Conservation (phyloP, 371 early-diverging fungal genomes). For the Mucor sp. region DNA sequence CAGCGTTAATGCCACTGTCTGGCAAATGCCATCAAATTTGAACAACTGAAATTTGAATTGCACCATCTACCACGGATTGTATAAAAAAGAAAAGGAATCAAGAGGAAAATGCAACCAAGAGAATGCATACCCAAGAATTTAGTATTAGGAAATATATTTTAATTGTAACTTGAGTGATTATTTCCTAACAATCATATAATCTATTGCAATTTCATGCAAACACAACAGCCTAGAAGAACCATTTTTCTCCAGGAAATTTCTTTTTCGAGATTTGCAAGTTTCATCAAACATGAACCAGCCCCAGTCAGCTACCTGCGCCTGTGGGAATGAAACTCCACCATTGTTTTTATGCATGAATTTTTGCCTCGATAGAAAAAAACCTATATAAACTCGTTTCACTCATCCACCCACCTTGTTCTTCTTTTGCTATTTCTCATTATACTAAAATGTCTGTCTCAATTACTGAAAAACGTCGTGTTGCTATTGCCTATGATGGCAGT, state of each 20-base stretch:
- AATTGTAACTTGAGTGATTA: not conserved
- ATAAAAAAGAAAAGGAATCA: not conserved
- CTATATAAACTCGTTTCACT: not conserved
- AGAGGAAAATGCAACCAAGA: constrained; percentile 3
- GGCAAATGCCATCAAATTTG: constrained; percentile 85
- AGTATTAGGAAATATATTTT: not conserved
- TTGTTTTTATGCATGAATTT: not conserved
- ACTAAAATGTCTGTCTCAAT: constrained; percentile 40
- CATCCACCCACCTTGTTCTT: not conserved
- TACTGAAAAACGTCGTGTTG: constrained; percentile 50
- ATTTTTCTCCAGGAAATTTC: constrained; percentile 2
- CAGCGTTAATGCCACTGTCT: constrained; percentile 75
- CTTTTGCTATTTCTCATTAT: not conserved
- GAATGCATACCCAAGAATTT: not conserved
- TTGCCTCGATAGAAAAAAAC: not conserved
- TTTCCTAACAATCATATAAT: not conserved
- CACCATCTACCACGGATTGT: constrained; percentile 9
- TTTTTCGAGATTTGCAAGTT: not conserved
- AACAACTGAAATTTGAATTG: constrained; percentile 30
- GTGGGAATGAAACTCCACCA: not conserved
- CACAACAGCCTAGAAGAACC: not conserved
- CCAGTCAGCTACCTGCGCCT: not conserved
- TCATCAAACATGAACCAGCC: not conserved
- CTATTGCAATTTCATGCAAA: not conserved
- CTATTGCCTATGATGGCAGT: constrained; percentile 53